Evolutionary conservation across 1,139 yeast genomes (phyloP).

Genomic region (Yamadazyma buinensis): DNA sequence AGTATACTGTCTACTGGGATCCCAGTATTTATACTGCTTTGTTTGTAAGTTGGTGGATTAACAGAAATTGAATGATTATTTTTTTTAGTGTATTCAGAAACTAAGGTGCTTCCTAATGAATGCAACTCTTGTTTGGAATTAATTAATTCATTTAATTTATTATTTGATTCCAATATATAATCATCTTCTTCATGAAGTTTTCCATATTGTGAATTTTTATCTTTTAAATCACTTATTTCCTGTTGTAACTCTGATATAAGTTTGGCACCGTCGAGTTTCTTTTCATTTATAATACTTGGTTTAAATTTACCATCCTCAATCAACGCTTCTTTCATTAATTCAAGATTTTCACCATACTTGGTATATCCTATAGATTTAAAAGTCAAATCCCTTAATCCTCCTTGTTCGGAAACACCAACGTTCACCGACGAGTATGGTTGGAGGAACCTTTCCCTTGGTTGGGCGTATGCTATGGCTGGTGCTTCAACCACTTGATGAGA

Average conservation of each 20-base stretch:
- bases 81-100: constrained; percentile 15
- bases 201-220: neutral
- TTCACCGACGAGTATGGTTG: constrained; percentile 40
- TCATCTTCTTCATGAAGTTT: constrained; percentile 2
- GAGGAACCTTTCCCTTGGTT: constrained; percentile 29
- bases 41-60: neutral
- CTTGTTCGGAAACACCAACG: constrained; percentile 42
- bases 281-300: constrained; percentile 20
- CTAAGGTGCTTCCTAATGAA: constrained; percentile 16
- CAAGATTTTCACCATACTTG: constrained; percentile 34
- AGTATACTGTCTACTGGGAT: constrained; percentile 18
- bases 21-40: constrained; percentile 1
- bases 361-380: constrained; percentile 41
- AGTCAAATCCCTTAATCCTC: constrained; percentile 43
- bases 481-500: constrained; percentile 4
- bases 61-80: constrained; percentile 6
- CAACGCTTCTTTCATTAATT: constrained; percentile 25
- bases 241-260: constrained; percentile 16
- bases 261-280: constrained; percentile 16
- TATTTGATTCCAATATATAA: constrained; percentile 7
- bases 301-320: constrained; percentile 12
- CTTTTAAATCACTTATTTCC: constrained; percentile 15
- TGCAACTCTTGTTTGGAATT: constrained; percentile 13
- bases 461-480: constrained; percentile 21
- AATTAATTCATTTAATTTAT: constrained; percentile 17